Percentiles rank a stretch among this genome's conserved stretches.
Conservation (phyloP, 176 grass and related monocot species). For the Oryza brachyantha region DNA sequence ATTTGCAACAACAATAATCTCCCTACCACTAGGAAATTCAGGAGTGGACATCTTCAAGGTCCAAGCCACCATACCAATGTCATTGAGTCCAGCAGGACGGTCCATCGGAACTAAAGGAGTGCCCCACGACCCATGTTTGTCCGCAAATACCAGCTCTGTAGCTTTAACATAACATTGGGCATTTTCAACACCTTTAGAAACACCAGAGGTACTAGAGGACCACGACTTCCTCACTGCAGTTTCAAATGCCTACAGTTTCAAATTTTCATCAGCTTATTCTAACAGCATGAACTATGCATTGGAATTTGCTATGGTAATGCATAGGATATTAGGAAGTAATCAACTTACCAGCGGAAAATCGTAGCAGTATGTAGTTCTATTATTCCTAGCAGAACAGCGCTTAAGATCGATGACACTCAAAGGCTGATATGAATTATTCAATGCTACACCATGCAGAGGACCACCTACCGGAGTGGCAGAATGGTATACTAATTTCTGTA, state of each 20-base stretch:
- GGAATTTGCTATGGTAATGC: neutral
- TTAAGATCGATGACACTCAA: constrained; percentile 80
- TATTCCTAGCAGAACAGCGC: constrained; percentile 79
- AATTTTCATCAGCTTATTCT: constrained; percentile 14
- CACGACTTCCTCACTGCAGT: constrained; percentile 70
- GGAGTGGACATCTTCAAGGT: constrained; percentile 85
- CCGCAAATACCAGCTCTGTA: constrained; percentile 71
- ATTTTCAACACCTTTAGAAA: constrained; percentile 26
- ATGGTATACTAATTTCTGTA: constrained; percentile 70
- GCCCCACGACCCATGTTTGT: constrained; percentile 73
- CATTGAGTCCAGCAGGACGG: constrained; percentile 75
- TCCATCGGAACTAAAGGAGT: constrained; percentile 63
- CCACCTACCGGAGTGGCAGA: constrained; percentile 40
- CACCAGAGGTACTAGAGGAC: constrained; percentile 27
- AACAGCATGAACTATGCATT: neutral
- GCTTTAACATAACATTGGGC: constrained; percentile 55
- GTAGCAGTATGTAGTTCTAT: constrained; percentile 94
- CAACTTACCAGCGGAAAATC: constrained; percentile 93
- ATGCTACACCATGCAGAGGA: constrained; percentile 67
- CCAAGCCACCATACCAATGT: constrained; percentile 95
- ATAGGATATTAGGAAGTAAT: neutral
- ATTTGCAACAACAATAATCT: constrained; percentile 91
- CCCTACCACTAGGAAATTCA: constrained; percentile 79
- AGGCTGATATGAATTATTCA: constrained; percentile 65
- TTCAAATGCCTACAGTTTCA: constrained; percentile 80